These are phyloP conservation scores for Paramyrothecium roridum DNA, from an alignment of 2,329 filamentous ascomycete species.

Conservation along the genomic window DNA sequence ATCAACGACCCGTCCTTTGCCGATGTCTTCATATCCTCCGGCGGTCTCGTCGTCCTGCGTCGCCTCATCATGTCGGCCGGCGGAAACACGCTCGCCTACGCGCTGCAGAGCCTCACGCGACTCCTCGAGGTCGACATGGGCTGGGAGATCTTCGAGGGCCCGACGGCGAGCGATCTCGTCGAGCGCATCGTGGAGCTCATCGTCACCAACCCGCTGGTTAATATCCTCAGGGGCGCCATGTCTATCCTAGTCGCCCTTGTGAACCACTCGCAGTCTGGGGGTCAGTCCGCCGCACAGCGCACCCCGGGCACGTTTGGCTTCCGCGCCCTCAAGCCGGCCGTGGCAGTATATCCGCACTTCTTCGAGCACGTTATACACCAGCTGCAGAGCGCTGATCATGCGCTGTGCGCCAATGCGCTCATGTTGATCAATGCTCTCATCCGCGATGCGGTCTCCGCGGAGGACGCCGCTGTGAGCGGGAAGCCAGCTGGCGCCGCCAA, in stretches of 20 bases:
- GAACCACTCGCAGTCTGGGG: conserved; percentile 69
- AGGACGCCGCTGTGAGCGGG: conserved; percentile 44
- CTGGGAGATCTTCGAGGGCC: conserved; percentile 79
- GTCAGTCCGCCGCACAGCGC: conserved; percentile 27
- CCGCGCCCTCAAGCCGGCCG: conserved; percentile 84
- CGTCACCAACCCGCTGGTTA: conserved; percentile 92
- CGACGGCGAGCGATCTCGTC: conserved; percentile 62
- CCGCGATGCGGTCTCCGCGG: conserved; percentile 80
- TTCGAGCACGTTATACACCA: conserved; percentile 91
- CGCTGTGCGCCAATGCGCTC: conserved; percentile 89
- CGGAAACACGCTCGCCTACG: conserved; percentile 94
- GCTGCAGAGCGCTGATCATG: conserved; percentile 90
- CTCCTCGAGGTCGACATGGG: conserved; percentile 96
- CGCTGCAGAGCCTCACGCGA: conserved; percentile 81
- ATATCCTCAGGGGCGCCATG: conserved; percentile 95
- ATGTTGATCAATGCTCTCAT: conserved; percentile 95
- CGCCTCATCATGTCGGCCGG: conserved; percentile 79
- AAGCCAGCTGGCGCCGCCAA: conserved; percentile 15
- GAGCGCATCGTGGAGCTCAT: conserved; percentile 85
- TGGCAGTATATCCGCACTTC: conserved; percentile 89
- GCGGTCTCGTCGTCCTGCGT: conserved; percentile 77
- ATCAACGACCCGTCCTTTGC: conserved; percentile 97
- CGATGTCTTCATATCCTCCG: conserved; percentile 90
- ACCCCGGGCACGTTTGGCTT: conserved; percentile 74
- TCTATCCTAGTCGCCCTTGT: conserved; percentile 93